Percentiles rank a stretch among this genome's conserved stretches.
Conservation (phyloP, 805 yeast species). For the Phaffomyces thermotolerans region DNA sequence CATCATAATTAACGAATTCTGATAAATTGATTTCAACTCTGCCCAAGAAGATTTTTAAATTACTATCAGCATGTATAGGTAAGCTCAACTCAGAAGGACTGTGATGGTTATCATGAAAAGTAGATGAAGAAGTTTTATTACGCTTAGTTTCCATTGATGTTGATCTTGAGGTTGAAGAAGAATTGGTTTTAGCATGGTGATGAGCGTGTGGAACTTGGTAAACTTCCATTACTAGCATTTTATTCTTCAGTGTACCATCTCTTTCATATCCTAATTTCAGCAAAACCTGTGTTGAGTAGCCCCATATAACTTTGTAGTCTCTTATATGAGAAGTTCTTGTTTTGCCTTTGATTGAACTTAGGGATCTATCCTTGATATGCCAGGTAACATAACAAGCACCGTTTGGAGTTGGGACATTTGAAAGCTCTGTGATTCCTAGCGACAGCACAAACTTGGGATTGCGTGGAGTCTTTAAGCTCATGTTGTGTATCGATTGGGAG, state of each 20-base stretch:
- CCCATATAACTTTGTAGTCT: conserved; percentile 48
- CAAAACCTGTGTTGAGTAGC: conserved; percentile 28
- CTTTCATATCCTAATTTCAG: conserved; percentile 35
- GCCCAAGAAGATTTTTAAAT: conserved; percentile 49
- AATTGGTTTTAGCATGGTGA: background rate
- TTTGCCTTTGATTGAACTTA: conserved; percentile 30
- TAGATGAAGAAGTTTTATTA: background rate
- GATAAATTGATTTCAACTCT: conserved; percentile 57
- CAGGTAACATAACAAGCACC: conserved; percentile 65
- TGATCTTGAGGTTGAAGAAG: conserved; percentile 1
- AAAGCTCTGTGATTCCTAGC: conserved; percentile 56
- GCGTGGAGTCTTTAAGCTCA: conserved; percentile 17
- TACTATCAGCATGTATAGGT: background rate
- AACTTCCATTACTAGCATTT: conserved; percentile 35
- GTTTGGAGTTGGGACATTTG: conserved; percentile 76
- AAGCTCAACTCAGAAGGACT: no score
- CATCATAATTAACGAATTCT: conserved; percentile 44
- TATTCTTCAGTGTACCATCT: conserved; percentile 28
- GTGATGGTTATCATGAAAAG: background rate
- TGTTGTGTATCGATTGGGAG: background rate
- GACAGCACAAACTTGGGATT: conserved; percentile 58
- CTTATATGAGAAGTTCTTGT: conserved; percentile 39
- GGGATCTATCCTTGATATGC: conserved; percentile 44
- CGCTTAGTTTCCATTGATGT: background rate
- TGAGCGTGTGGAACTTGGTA: conserved; percentile 29